Evolutionary conservation across 169 alveolate genomes (phyloP), one percentile per base, ranked within the genome.

Genomic region (Hepatocystis sp.): DNA sequence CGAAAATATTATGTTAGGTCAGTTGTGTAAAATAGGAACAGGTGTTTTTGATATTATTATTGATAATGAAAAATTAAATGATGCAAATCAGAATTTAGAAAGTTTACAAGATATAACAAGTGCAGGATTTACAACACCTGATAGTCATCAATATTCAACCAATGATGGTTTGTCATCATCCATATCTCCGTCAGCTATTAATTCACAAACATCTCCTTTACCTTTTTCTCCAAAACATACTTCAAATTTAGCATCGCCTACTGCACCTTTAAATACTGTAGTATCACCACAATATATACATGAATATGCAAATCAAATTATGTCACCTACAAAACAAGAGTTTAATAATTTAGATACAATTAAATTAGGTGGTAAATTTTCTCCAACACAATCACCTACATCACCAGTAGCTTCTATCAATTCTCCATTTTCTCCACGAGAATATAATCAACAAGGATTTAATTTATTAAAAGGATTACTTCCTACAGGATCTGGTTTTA

Each of bases 1-100:
- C n/a, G 99, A 97, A 90, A 97, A 97, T 93, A 96, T 97, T 40
- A 96, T 97, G 97, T 85, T 97, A 52, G 99, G 99, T 1, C 99
- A 97, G 76, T 93, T 97, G 13, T 94, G 97, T 30, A 97, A 97
- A 32, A 84, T 95, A 52, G 99, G 99, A 4, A 97, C 99, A 30
- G 99, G 98, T 4, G 94, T 94, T 44, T 94, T 95, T 58, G 99
- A 97, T 86, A 85, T 97, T 36, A 66, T 97, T 85, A 94, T 96
- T 15, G 99, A 97, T 88, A 96, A 95, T 34, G 97, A 95, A 44
- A 94, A 92, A 66, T 90, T 97, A 28, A 91, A 92, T 39, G 97
- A 95, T 76, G 97, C 99, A 25, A 93, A 92, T 65, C 95, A 94
- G 19, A 92, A 91, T 36, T 89, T 91, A 30, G 97, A 96, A 44